These are phyloP conservation scores for Didymella arachidicola DNA, from an alignment of 2,329 filamentous ascomycete species.

Conservation along the genomic window DNA sequence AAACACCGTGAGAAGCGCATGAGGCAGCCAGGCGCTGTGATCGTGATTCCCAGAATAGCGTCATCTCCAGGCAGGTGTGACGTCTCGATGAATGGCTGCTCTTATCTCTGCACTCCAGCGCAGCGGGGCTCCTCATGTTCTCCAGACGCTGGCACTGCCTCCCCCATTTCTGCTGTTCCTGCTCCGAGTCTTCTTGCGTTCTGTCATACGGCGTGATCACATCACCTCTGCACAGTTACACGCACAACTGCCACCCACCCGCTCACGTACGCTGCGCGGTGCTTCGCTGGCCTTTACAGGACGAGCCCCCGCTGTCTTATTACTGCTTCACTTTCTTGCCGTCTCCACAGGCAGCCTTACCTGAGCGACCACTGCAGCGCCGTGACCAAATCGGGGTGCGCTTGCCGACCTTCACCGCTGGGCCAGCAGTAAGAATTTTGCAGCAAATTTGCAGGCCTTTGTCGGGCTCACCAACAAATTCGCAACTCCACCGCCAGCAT, in stretches of 20 bases:
- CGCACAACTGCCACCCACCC: constrained; percentile 13
- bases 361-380: constrained; percentile 17
- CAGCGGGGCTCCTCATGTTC: constrained; percentile 20
- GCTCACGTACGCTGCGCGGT: constrained; percentile 12
- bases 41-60: constrained; percentile 20
- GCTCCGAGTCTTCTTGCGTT: not conserved
- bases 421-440: constrained; percentile 17
- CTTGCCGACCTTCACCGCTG: constrained; percentile 23
- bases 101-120: constrained; percentile 17
- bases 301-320: constrained; percentile 23
- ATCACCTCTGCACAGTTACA: constrained; percentile 20
- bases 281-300: constrained; percentile 12
- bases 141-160: constrained; percentile 15
- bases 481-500: constrained; percentile 15
- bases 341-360: constrained; percentile 22
- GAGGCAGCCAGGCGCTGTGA: constrained; percentile 12
- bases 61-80: constrained; percentile 20
- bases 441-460: constrained; percentile 22
- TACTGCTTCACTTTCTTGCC: constrained; percentile 15
- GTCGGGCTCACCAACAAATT: constrained; percentile 18
- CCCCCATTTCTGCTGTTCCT: constrained; percentile 2
- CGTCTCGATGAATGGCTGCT: constrained; percentile 21
- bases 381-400: constrained; percentile 17
- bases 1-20: constrained; percentile 13
- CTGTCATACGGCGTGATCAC: constrained; percentile 10